phyloP scores from a whole-genome alignment of 2,329 filamentous ascomycete genomes.

The Xylaria sp. region DNA sequence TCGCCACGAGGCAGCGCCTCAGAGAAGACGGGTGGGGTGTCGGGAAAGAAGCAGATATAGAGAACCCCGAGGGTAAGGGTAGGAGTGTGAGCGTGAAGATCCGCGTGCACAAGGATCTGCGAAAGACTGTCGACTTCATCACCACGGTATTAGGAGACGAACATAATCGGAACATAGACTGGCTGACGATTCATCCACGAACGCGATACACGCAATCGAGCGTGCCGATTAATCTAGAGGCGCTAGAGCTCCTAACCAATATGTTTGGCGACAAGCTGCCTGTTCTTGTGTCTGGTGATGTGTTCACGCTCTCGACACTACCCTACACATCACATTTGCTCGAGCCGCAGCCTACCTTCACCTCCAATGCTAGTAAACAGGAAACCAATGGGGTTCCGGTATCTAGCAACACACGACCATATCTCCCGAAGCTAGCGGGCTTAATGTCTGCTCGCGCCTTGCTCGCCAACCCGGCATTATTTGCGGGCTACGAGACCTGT shows the following conservation, averaged over 20 bases:
- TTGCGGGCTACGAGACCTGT: slow-evolving; percentile 65
- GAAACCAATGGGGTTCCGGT: slow-evolving; percentile 11
- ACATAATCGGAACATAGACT: slow-evolving; percentile 66
- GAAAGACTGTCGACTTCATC: slow-evolving; percentile 70
- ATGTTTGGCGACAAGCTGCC: slow-evolving; percentile 66
- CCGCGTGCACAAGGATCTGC: slow-evolving; percentile 71
- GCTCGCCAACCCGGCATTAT: slow-evolving; percentile 74
- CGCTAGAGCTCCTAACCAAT: slow-evolving; percentile 65
- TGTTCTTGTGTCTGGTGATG: slow-evolving; percentile 74
- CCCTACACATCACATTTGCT: slow-evolving; percentile 55
- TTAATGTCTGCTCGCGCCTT: slow-evolving; percentile 77
- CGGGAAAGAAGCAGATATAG: slow-evolving; percentile 39
- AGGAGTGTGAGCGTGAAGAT: slow-evolving; percentile 77
- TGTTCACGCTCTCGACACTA: slow-evolving; percentile 66
- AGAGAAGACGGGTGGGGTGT: slow-evolving; percentile 64
- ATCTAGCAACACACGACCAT: slow-evolving; percentile 42
- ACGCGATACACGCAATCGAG: slow-evolving; percentile 69
- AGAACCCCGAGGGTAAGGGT: slow-evolving; percentile 51
- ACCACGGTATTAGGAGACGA: slow-evolving; percentile 67
- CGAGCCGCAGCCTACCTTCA: slow-evolving; percentile 43
- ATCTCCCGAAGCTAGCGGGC: slow-evolving; percentile 63
- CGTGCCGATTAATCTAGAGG: slow-evolving; percentile 68
- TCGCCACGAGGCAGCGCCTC: slow-evolving; percentile 64
- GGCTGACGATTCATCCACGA: slow-evolving; percentile 76
- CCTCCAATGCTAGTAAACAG: slow-evolving; percentile 3